These are phyloP conservation scores for Skeletonema grethae DNA, from an alignment of 108 stramenopile genomes.

Conservation along the genomic window DNA sequence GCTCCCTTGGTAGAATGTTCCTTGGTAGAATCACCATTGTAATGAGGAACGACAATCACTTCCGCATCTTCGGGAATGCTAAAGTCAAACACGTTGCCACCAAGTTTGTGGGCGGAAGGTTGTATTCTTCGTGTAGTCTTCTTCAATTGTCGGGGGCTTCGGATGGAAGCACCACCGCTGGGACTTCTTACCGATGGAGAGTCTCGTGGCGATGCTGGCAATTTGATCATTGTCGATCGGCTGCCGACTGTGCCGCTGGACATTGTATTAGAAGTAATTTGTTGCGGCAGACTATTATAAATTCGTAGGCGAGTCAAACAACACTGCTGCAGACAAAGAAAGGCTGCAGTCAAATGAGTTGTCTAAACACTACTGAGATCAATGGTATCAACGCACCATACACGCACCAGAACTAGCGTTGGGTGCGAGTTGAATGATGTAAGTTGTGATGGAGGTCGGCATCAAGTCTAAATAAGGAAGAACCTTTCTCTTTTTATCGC, in stretches of 20 bases:
- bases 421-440: neutral
- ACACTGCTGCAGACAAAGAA: no score
- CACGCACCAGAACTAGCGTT: neutral
- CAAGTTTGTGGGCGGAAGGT: neutral
- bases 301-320: no score
- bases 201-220: constrained; percentile 1
- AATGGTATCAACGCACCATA: neutral
- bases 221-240: constrained; percentile 1
- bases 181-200: neutral
- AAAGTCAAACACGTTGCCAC: neutral
- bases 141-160: neutral
- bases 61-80: neutral
- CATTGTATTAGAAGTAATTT: neutral
- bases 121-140: neutral
- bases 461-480: neutral
- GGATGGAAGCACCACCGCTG: neutral
- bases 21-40: no score
- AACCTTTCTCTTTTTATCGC: neutral
- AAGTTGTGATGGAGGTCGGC: neutral
- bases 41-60: neutral
- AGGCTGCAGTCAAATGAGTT: no score
- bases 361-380: no score
- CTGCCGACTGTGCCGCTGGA: neutral
- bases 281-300: neutral
- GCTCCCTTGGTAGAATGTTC: no score